Conservation (phyloP, 139 green algal species). For the Chlorella sp. region DNA sequence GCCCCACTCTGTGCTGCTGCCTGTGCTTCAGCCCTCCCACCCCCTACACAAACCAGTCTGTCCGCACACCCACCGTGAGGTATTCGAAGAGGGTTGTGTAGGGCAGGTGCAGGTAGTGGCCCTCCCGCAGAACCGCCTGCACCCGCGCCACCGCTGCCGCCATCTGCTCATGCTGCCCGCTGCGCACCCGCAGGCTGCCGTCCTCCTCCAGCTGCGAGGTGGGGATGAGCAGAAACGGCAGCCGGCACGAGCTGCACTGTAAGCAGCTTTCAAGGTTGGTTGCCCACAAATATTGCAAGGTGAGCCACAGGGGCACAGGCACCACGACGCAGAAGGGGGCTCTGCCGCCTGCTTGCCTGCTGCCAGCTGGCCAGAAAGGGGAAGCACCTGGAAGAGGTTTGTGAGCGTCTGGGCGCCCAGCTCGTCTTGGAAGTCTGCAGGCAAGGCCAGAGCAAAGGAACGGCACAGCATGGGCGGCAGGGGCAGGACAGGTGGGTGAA, state of each 20-base stretch:
- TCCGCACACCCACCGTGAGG: constrained; percentile 49
- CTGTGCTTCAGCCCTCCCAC: background rate
- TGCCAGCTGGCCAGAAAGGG: background rate
- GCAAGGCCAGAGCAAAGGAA: background rate
- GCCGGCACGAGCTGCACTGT: background rate
- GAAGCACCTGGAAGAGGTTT: constrained; percentile 45
- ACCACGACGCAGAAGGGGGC: background rate
- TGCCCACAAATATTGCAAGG: background rate
- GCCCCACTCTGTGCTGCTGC: background rate
- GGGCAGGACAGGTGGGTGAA: background rate
- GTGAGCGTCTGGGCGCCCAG: constrained; percentile 46
- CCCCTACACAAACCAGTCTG: background rate
- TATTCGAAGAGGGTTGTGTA: constrained; percentile 98
- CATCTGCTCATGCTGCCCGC: background rate
- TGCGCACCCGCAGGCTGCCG: background rate
- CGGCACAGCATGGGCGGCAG: background rate
- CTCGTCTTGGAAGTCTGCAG: constrained; percentile 55
- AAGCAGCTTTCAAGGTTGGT: background rate
- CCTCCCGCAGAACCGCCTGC: constrained; percentile 45
- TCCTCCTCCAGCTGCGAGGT: background rate
- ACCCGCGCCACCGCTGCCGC: constrained; percentile 21
- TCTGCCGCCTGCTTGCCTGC: background rate
- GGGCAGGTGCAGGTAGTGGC: constrained; percentile 60
- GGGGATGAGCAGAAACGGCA: background rate
- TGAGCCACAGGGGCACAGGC: background rate